Evolutionary conservation across 1,284 basidiomycete species (phyloP), one percentile per base, ranked within the genome.

Genomic region (Pseudozyma sp.): DNA sequence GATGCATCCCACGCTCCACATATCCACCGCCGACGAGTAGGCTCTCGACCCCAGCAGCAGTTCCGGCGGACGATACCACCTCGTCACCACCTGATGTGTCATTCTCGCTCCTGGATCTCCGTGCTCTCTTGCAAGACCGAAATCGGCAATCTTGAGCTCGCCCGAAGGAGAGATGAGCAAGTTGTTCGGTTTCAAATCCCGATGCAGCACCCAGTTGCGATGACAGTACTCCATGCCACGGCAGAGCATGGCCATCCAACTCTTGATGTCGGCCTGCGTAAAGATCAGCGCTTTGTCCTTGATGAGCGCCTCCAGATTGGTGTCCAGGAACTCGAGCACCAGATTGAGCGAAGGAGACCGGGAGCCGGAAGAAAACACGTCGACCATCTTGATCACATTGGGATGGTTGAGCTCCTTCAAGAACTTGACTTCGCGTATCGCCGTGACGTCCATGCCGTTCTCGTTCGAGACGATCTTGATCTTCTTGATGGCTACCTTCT

Each of bases 401-500:
- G 92, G 92, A 86, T 99, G 97, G 67, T 90, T 90, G 50, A 99
- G 86, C 85, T 99, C 97, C 59, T 93, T 90, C 64, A 99, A 87
- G 84, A 95, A 98, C 85, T 97, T 97, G 82, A 99, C 96, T 86
- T 99, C 97, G 42, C 97, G 91, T 68, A 99, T 91, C 49, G 97
- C 97, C 68, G 94, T 97, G 92, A 99, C 97, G 86, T 99, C 97
- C 55, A 99, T 88, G 9, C 97, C 97, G 86, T 99, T 96, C 94
- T 72, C 77, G 34, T 78, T 75, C 10, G 82, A 94, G 91, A 24
- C 95, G n/a, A 78, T 73, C 59, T 85, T 81, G 46, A 85, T 85
- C 79, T 99, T 99, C 87, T 99, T 99, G 83, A 99, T 97, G 55
- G 97, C 97, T 6, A 98, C 90, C 85, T 92, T 91, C 14, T 90